Percentiles rank a stretch among this genome's conserved stretches.
These are phyloP conservation scores for Wickerhamiella dianesei DNA, from an alignment of 805 yeast species.

Conservation along the genomic window DNA sequence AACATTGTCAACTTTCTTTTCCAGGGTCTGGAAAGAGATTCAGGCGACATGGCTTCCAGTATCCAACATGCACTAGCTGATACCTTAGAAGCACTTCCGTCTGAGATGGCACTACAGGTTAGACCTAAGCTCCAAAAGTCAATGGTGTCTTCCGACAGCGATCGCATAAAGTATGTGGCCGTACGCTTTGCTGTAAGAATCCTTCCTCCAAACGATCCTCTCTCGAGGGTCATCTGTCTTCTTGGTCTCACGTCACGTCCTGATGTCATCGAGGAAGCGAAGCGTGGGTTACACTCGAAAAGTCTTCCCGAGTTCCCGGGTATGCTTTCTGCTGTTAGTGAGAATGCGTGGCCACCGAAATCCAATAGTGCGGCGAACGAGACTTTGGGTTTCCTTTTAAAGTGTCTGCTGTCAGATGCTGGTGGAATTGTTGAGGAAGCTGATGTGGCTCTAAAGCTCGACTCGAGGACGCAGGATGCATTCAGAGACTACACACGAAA, in stretches of 20 bases:
- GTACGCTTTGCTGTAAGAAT: conserved; percentile 51
- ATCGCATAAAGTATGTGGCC: conserved; percentile 47
- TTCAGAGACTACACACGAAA: not conserved
- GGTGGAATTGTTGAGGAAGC: not conserved
- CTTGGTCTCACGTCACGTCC: conserved; percentile 52
- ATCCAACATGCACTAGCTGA: conserved; percentile 60
- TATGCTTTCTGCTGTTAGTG: conserved; percentile 20
- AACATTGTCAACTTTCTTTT: conserved; percentile 52
- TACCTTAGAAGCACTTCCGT: conserved; percentile 28
- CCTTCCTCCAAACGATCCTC: conserved; percentile 52
- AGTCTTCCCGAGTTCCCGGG: conserved; percentile 44
- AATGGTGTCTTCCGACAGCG: conserved; percentile 28
- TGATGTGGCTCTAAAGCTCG: not conserved
- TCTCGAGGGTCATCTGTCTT: conserved; percentile 54
- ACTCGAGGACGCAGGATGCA: not conserved
- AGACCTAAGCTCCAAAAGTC: conserved; percentile 24
- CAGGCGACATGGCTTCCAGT: conserved; percentile 45
- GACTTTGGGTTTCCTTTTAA: not conserved
- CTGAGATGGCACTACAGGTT: not conserved
- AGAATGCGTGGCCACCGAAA: not conserved
- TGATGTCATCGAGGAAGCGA: conserved; percentile 69
- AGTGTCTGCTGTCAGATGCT: not conserved
- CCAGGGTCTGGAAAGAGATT: conserved; percentile 53
- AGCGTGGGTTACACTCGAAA: conserved; percentile 63
- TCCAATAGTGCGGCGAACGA: not conserved